phyloP scores from a whole-genome alignment of 139 green algal genomes.

The Nannochloris sp. region DNA sequence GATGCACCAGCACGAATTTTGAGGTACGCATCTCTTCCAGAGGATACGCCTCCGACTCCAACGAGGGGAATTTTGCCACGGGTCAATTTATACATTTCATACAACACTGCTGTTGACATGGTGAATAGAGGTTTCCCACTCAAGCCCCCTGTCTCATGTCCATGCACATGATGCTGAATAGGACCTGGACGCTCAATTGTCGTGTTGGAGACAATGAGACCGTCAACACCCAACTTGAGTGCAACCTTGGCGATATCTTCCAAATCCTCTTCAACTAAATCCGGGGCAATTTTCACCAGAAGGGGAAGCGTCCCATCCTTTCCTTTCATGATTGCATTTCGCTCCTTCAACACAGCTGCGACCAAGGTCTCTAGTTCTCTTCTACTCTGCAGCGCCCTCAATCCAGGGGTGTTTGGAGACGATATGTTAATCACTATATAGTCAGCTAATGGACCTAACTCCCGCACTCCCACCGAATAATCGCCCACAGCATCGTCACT shows the following conservation, averaged over 20 bases:
- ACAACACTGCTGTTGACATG: constrained; percentile 62
- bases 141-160: constrained; percentile 65
- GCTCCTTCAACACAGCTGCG: constrained; percentile 42
- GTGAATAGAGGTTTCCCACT: constrained; percentile 77
- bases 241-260: constrained; percentile 80
- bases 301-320: constrained; percentile 53
- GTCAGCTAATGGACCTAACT: constrained; percentile 71
- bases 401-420: constrained; percentile 93
- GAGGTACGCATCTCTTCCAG: constrained; percentile 79
- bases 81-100: constrained; percentile 86
- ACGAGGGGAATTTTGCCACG: constrained; percentile 80
- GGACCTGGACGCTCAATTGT: constrained; percentile 72
- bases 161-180: constrained; percentile 40
- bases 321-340: constrained; percentile 45
- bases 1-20: constrained; percentile 92
- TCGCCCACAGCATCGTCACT: constrained; percentile 73
- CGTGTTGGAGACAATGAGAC: constrained; percentile 87
- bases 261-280: constrained; percentile 73
- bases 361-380: constrained; percentile 73
- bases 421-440: constrained; percentile 98
- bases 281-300: constrained; percentile 92
- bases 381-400: constrained; percentile 70
- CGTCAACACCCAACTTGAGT: constrained; percentile 58
- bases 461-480: constrained; percentile 65
- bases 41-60: constrained; percentile 78